Conservation (phyloP, 2,329 filamentous ascomycete genomes). For the Pyrenophora tritici-repentis region DNA sequence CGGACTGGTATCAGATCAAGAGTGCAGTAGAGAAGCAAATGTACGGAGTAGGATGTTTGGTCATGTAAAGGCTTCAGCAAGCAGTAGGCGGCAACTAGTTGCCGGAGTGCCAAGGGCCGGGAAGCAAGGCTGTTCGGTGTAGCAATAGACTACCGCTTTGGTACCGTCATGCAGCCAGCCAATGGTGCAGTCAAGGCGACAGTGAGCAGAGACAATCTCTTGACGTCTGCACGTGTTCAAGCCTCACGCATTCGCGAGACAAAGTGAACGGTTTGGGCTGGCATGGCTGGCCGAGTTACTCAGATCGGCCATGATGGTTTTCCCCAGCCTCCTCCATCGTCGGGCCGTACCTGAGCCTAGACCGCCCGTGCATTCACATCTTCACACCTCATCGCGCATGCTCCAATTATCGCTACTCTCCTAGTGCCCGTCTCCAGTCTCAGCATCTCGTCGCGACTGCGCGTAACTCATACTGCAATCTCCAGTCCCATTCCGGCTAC, state of each 20-base stretch:
- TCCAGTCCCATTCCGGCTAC: neutral
- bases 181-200: conserved; percentile 16
- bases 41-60: conserved; percentile 87
- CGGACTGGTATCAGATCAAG: conserved; percentile 93
- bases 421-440: conserved; percentile 10
- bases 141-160: conserved; percentile 22
- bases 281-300: neutral
- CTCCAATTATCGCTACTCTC: conserved; percentile 7
- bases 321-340: conserved; percentile 34
- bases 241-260: neutral
- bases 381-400: conserved; percentile 22
- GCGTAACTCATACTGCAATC: neutral
- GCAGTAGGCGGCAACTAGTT: conserved; percentile 1
- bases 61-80: conserved; percentile 67
- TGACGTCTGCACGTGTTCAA: neutral
- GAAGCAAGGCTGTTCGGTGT: conserved; percentile 9
- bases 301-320: conserved; percentile 8
- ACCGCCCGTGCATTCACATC: conserved; percentile 20
- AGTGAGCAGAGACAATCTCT: neutral
- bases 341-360: conserved; percentile 25
- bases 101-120: neutral
- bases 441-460: conserved; percentile 11
- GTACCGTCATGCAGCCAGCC: conserved; percentile 15
- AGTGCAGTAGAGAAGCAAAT: conserved; percentile 91
- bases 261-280: neutral